phyloP scores from a whole-genome alignment of 495 filamentous ascomycete genomes.

The Aspergillus incahuasiensis region DNA sequence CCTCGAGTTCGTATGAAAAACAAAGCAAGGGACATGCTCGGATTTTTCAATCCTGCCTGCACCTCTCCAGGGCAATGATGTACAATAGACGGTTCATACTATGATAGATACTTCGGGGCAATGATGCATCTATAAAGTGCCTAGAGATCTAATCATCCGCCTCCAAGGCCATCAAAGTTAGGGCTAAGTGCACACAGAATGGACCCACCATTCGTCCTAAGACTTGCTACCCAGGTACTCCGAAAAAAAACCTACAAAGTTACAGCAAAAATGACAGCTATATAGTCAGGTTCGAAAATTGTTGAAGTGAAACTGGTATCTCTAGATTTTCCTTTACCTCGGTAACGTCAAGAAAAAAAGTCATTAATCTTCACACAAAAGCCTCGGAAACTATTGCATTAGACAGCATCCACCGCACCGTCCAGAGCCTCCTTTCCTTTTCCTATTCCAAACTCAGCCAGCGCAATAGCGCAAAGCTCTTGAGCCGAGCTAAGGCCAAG shows the following conservation, averaged over 20 bases:
- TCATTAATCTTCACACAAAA: conserved; percentile 32
- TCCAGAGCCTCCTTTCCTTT: no score
- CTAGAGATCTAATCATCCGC: neutral
- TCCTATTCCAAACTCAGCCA: neutral
- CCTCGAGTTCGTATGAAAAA: no score
- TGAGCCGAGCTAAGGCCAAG: neutral
- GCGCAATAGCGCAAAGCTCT: neutral
- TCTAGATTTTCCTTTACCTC: conserved; percentile 21
- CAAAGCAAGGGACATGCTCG: no score
- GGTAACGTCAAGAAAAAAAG: conserved; percentile 15
- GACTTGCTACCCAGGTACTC: neutral
- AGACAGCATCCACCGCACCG: no score
- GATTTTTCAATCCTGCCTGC: neutral
- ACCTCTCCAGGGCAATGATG: no score
- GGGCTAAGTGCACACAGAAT: neutral
- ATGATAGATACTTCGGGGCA: no score
- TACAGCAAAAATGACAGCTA: no score
- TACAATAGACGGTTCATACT: no score
- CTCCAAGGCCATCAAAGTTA: neutral
- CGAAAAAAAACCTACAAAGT: neutral
- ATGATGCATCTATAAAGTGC: no score
- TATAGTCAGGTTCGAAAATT: no score
- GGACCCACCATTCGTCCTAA: neutral
- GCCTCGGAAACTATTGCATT: conserved; percentile 16
- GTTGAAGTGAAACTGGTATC: conserved; percentile 28